Evolutionary conservation across 345 rosid species (phyloP), one percentile per base, ranked within the genome.

Genomic region (Sapria himalayana): DNA sequence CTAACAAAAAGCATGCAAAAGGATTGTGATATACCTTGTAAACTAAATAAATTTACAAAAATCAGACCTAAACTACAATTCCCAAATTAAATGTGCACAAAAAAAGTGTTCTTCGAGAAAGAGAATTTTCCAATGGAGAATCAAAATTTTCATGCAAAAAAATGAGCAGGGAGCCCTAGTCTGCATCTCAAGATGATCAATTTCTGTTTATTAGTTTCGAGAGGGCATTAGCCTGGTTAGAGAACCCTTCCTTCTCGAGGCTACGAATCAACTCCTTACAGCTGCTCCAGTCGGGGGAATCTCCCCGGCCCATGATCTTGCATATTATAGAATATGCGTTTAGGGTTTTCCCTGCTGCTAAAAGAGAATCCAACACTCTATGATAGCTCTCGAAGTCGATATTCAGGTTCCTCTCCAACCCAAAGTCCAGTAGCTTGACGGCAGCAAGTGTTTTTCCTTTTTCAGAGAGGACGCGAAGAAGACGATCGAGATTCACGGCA

Each of bases 371-470:
- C 69, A 79, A 58, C 42, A 73, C 95, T 57, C 76, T 84, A 29
- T 80, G 85, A 13, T 66, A 76, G 71, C 77, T 76, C 3, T 81
- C 50, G 39, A 74, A 57, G 2, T 74, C 74, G 5, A 80, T 32
- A 18, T 34, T 58, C 19, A 61, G 65, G 50, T 80, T 85, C 39
- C 85, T 72, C 64, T 74, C 91, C 59, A 80, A 63, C 33, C 65
- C 71, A 39, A 74, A 80, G 49, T 68, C 78, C 49, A 80, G 56
- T 51, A 85, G 64, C 67, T 76, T 84, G 24, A 76, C 45, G 15
- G 93, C 93, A 50, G 89, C 79, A 44, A 79, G 76, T 1, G 89
- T 84, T 67, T 84, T 84, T 50, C 76, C 79, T 61, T 79, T 79
- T 63, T 72, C 89, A 33, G 70, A 72, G 19, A 84, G 58, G 33